A percentile compares a stretch with the other conserved stretches of the same genome.
Evolutionary conservation across 208 protist genomes (phyloP).

Genomic region (Tritrichomonas foetus): DNA sequence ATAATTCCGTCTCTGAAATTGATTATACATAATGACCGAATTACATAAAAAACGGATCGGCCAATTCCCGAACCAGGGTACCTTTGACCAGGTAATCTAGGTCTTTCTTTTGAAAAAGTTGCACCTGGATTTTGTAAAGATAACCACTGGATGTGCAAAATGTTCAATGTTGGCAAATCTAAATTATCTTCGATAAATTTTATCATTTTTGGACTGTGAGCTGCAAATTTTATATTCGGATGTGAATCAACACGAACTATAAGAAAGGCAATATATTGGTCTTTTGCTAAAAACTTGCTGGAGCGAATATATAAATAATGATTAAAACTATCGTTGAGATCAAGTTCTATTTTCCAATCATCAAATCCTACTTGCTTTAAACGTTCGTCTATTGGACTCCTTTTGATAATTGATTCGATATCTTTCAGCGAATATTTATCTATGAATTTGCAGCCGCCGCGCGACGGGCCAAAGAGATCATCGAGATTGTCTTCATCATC

Average conservation of each 20-base stretch:
- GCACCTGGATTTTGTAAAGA: neutral
- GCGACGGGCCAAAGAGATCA: neutral
- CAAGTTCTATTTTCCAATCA: conserved; percentile 8
- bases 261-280: conserved; percentile 14
- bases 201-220: neutral
- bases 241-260: neutral
- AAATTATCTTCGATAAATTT: neutral
- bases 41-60: neutral
- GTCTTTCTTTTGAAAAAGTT: neutral
- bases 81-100: neutral
- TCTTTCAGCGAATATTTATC: neutral
- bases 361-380: neutral
- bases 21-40: neutral
- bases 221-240: neutral
- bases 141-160: neutral
- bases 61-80: neutral
- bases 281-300: neutral
- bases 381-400: neutral
- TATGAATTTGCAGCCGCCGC: neutral
- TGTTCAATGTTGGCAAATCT: neutral
- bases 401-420: neutral
- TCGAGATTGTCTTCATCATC: neutral
- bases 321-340: neutral
- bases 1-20: neutral
- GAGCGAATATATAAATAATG: neutral